Conservation (phyloP, 257 asterid genomes). For the Solanum sitiens region DNA sequence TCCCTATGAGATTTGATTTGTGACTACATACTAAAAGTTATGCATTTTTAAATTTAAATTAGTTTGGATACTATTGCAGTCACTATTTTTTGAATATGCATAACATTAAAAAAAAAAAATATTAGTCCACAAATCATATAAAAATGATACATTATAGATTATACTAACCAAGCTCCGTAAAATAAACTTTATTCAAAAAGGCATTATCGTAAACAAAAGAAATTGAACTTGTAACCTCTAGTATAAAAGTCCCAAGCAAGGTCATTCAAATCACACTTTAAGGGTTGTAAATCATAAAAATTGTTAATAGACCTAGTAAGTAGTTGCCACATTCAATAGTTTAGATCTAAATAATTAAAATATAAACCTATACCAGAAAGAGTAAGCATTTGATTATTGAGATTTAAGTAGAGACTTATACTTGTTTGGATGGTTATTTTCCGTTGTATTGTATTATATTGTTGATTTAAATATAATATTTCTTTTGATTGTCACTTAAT, state of each 20-base stretch:
- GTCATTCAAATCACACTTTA: background rate
- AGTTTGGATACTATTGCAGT: background rate
- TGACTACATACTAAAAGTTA: background rate
- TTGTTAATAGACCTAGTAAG: background rate
- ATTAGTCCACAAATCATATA: background rate
- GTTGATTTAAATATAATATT: too few relatives aligned
- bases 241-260: background rate
- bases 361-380: background rate
- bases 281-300: background rate
- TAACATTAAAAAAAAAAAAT: background rate
- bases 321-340: background rate
- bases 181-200: background rate
- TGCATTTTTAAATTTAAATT: background rate
- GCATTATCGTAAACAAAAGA: rapidly evolving
- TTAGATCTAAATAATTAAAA: background rate
- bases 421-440: background rate
- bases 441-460: background rate
- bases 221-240: background rate
- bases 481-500: background rate
- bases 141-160: background rate
- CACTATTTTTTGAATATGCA: rapidly evolving
- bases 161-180: background rate
- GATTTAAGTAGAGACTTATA: background rate
- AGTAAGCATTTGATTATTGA: background rate
- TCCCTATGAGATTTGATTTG: background rate